Conservation (phyloP, 2,329 filamentous ascomycete species). For the Venturia aucupariae region DNA sequence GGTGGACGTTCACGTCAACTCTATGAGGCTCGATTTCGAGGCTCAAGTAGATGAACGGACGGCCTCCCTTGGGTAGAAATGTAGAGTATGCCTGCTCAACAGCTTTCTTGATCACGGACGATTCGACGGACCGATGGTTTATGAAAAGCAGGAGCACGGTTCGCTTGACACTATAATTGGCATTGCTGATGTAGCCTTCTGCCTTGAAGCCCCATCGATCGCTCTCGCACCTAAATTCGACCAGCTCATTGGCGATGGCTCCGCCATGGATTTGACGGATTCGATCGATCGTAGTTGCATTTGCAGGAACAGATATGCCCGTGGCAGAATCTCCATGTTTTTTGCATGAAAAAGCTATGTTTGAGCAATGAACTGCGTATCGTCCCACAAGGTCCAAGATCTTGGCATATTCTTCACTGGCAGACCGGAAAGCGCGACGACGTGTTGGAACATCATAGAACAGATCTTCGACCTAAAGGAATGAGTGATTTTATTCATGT, state of each 20-base stretch:
- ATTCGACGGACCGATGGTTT: slow-evolving; percentile 91
- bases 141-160: slow-evolving; percentile 87
- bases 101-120: slow-evolving; percentile 75
- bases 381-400: slow-evolving; percentile 90
- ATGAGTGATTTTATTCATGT: background rate
- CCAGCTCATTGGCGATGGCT: slow-evolving; percentile 76
- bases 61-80: slow-evolving; percentile 87
- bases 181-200: slow-evolving; percentile 75
- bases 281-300: slow-evolving; percentile 65
- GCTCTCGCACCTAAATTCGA: slow-evolving; percentile 64
- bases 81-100: slow-evolving; percentile 81
- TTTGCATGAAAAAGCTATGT: slow-evolving; percentile 94
- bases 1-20: slow-evolving; percentile 96
- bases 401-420: slow-evolving; percentile 94
- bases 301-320: slow-evolving; percentile 68
- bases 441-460: slow-evolving; percentile 95
- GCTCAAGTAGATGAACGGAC: slow-evolving; percentile 88
- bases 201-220: slow-evolving; percentile 76
- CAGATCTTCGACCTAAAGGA: slow-evolving; percentile 68
- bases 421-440: slow-evolving; percentile 78
- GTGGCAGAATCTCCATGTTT: slow-evolving; percentile 84
- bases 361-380: slow-evolving; percentile 83
- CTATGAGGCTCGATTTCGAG: slow-evolving; percentile 85
- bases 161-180: slow-evolving; percentile 89
- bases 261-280: slow-evolving; percentile 86